These are phyloP conservation scores for Gyrodon lividus DNA, from an alignment of 768 basidiomycete species.

Conservation along the genomic window DNA sequence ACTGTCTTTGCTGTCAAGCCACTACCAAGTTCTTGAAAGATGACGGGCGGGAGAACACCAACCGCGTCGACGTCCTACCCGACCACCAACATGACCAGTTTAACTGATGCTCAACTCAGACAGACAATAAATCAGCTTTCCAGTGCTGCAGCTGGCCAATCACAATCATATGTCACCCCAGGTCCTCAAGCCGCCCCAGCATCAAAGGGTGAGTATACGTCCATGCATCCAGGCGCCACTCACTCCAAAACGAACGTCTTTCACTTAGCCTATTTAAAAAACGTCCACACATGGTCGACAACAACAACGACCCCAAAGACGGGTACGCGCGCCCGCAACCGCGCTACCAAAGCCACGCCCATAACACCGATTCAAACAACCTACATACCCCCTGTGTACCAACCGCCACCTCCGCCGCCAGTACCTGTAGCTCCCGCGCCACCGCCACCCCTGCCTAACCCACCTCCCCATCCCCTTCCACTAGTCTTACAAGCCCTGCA, in stretches of 20 bases:
- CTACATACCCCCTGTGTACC: slow-evolving; percentile 39
- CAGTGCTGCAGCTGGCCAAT: slow-evolving; percentile 37
- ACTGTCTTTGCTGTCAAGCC: too few relatives aligned
- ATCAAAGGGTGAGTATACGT: slow-evolving; percentile 26
- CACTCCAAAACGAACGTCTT: slow-evolving; percentile 24
- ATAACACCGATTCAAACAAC: slow-evolving; percentile 35
- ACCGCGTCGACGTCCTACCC: slow-evolving; percentile 30
- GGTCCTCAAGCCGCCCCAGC: slow-evolving; percentile 26
- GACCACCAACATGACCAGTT: slow-evolving; percentile 37
- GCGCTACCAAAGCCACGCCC: slow-evolving; percentile 39
- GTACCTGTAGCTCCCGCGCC: slow-evolving; percentile 21
- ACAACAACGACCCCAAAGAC: slow-evolving; percentile 48
- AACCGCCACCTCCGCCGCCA: slow-evolving; percentile 34
- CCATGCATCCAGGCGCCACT: not conserved
- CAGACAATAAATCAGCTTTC: slow-evolving; percentile 59
- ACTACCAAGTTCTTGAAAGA: slow-evolving; percentile 8
- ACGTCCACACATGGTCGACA: slow-evolving; percentile 67
- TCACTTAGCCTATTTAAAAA: slow-evolving; percentile 58
- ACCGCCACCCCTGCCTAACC: slow-evolving; percentile 43
- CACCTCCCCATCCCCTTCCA: slow-evolving; percentile 56
- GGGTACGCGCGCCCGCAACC: slow-evolving; percentile 40
- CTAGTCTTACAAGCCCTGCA: slow-evolving; percentile 67
- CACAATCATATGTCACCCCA: slow-evolving; percentile 33
- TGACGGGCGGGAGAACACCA: slow-evolving; percentile 28
- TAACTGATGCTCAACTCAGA: slow-evolving; percentile 63